These are phyloP conservation scores for Rhinocladiella similis DNA, from an alignment of 2,329 filamentous ascomycete genomes.

Conservation along the genomic window DNA sequence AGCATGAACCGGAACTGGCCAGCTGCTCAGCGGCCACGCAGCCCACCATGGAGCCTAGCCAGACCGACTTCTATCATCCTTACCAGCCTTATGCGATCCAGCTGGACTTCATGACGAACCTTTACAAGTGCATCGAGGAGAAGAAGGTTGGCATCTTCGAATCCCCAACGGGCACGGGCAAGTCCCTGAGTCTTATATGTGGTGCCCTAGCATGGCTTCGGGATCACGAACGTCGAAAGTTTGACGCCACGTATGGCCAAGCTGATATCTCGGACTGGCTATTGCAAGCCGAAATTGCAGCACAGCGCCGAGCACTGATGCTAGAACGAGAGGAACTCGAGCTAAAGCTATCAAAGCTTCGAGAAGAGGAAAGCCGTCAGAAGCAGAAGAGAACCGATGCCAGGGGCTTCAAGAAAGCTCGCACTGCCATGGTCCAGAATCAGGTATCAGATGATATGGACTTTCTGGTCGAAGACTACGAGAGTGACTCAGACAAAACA, in stretches of 20 bases:
- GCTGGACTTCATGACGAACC: constrained; percentile 78
- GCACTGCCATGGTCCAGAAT: neutral
- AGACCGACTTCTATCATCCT: constrained; percentile 76
- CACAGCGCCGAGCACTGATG: constrained; percentile 66
- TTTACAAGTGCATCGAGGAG: constrained; percentile 76
- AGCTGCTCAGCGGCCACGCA: too few species aligned
- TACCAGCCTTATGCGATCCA: constrained; percentile 88
- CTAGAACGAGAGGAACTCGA: constrained; percentile 72
- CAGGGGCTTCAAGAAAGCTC: constrained; percentile 16
- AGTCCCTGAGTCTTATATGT: constrained; percentile 89
- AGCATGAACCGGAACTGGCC: too few species aligned
- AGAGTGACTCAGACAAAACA: constrained; percentile 59
- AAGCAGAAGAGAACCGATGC: constrained; percentile 6
- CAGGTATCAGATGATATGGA: constrained; percentile 57
- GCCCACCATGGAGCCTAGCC: constrained; percentile 35
- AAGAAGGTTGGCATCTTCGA: constrained; percentile 86
- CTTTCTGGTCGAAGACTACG: constrained; percentile 75
- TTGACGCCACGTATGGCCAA: constrained; percentile 37
- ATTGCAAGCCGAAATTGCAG: constrained; percentile 69
- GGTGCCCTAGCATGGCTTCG: constrained; percentile 89
- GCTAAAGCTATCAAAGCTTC: constrained; percentile 43
- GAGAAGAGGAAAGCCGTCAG: constrained; percentile 17
- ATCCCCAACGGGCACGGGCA: constrained; percentile 90
- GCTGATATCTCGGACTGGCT: constrained; percentile 83
- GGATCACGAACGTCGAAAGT: constrained; percentile 63